These are phyloP conservation scores for Yarrowia bubula DNA, from an alignment of 805 yeast genomes.

Conservation along the genomic window DNA sequence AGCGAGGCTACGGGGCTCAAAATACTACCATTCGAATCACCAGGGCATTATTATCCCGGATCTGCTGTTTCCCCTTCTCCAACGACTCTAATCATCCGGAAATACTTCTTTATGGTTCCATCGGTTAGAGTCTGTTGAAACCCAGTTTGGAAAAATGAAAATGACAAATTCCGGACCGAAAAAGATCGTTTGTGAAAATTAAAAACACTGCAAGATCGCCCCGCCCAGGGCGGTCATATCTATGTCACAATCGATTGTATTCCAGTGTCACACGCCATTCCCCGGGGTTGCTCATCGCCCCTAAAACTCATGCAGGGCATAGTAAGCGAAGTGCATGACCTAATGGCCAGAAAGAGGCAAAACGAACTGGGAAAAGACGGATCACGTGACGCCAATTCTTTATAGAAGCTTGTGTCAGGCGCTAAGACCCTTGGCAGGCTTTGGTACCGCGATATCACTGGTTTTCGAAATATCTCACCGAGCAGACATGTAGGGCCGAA, in stretches of 20 bases:
- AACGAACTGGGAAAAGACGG: not conserved
- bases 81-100: not conserved
- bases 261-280: not conserved
- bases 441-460: not conserved
- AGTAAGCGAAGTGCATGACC: slow-evolving; percentile 6
- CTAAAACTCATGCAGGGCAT: slow-evolving; percentile 5
- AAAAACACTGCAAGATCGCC: not conserved
- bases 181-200: not conserved
- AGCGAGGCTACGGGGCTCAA: too few relatives aligned
- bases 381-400: not conserved
- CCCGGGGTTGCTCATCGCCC: not conserved
- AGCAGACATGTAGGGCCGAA: not conserved
- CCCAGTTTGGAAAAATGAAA: not conserved
- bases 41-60: too few relatives aligned
- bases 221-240: not conserved
- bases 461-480: not conserved
- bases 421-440: not conserved
- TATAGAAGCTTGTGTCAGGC: not conserved
- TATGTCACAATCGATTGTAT: not conserved
- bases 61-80: too few relatives aligned
- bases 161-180: not conserved
- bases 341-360: not conserved
- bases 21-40: too few relatives aligned
- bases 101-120: not conserved
- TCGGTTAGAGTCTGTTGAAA: not conserved